Base-by-base conservation (phyloP, 768 basidiomycete genomes). In the Polyporus arcularius region DNA sequence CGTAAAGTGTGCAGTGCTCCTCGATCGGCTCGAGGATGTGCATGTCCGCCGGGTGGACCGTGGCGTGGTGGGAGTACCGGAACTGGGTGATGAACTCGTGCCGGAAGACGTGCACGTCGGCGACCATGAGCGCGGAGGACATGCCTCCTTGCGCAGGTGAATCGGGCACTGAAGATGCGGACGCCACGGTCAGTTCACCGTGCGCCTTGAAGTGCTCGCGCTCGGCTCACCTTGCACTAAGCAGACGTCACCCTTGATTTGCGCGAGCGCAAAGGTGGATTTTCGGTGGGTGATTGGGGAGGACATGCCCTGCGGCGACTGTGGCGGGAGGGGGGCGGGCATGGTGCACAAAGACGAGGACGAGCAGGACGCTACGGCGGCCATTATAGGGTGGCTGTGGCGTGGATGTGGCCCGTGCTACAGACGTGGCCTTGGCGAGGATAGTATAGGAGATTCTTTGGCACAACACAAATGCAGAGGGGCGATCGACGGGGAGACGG, bases 61-160 rank as follows among this genome's bases (percentile, higher is more conserved):
- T 55, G 16, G 72, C 67, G 51, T 65, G 58, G 60, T 75, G 74
- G 42, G 75, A 74, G 66, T 71, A 75, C 53, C 75, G 73, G 71
- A 76, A 76, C 64, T 73, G 73, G 55, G 72, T 75, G 70, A 73
- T 74, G 70, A 76, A 76, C 54, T 75, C 75, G 71, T 76, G 75
- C 28, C 72, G 69, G 63, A 74, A 76, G 59, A 76, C 68, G 43
- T 63, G 58, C 26, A 72, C 71, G 68, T 74, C 72, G 28, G 73
- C 63, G 41, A 62, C 66, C 62, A 65, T 61, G 53, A 74, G 71
- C n/a, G 73, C 70, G 42, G 73, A 72, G 18, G 69, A 60, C 32
- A 66, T 60, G 35, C 58, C 61, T 41, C 65, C 65, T 28, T 30
- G 65, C 38, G 58, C 52, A 53, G 55, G 43, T 28, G 54, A 40